A percentile compares a stretch with the other conserved stretches of the same genome.
phyloP scores from a whole-genome alignment of 345 rosid genomes.

The Brassica incana region DNA sequence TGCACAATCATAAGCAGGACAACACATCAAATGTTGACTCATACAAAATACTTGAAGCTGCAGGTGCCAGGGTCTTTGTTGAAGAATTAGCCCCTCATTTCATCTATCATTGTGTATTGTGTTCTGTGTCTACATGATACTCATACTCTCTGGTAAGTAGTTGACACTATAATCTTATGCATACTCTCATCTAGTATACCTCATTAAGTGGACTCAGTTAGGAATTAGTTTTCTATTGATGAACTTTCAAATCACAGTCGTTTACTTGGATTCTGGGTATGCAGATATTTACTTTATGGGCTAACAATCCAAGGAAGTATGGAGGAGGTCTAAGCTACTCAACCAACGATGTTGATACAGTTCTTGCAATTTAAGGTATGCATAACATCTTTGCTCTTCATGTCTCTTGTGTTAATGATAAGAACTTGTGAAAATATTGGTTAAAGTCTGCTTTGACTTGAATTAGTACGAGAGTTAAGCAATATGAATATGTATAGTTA shows the following conservation, averaged over 20 bases:
- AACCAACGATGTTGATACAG: constrained; percentile 65
- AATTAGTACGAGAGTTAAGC: neutral
- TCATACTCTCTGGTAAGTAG: constrained; percentile 89
- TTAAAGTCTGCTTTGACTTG: neutral
- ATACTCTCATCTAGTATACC: constrained; percentile 55
- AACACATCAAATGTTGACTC: constrained; percentile 34
- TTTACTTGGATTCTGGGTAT: constrained; percentile 21
- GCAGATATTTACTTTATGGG: constrained; percentile 89
- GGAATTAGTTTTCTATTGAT: no score
- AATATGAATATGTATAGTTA: neutral
- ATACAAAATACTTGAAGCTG: constrained; percentile 57
- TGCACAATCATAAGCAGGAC: constrained; percentile 55
- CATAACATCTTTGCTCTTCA: neutral
- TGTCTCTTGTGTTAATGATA: neutral
- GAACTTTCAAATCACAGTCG: no score
- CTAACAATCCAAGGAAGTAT: constrained; percentile 66
- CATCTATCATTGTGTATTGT: constrained; percentile 83
- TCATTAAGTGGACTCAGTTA: no score
- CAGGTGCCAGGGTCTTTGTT: constrained; percentile 43
- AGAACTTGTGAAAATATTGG: neutral
- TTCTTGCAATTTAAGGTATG: constrained; percentile 80
- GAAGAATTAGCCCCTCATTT: constrained; percentile 91
- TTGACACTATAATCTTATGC: constrained; percentile 44
- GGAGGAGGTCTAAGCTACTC: constrained; percentile 85
- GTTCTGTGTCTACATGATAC: constrained; percentile 85